Evolutionary conservation across 805 yeast genomes (phyloP).

Genomic region (Vanderwaltozyma tropicalis): DNA sequence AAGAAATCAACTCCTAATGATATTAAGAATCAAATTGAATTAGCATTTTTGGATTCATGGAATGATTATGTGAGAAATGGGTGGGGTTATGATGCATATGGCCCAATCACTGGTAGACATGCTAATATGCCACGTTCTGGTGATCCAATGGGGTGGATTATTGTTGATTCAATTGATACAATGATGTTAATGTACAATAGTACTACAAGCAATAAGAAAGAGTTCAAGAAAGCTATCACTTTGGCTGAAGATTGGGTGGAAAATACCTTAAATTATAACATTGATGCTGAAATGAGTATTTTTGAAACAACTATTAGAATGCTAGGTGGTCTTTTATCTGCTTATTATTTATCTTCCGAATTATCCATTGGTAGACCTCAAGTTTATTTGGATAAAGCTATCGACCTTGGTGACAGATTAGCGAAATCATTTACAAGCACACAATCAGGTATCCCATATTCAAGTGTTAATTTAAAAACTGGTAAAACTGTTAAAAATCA

Average conservation of each 20-base stretch:
- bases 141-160: conserved; percentile 82
- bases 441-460: conserved; percentile 61
- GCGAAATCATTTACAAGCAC: conserved; percentile 55
- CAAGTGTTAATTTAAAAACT: conserved; percentile 62
- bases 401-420: conserved; percentile 64
- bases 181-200: conserved; percentile 60
- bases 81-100: conserved; percentile 76
- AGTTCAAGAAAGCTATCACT: conserved; percentile 43
- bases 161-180: conserved; percentile 81
- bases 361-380: conserved; percentile 29
- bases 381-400: conserved; percentile 66
- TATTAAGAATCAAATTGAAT: conserved; percentile 40
- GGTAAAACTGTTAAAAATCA: conserved; percentile 52
- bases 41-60: conserved; percentile 72
- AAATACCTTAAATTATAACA: conserved; percentile 55
- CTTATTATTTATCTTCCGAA: conserved; percentile 54
- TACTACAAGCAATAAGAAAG: conserved; percentile 9
- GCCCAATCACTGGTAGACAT: conserved; percentile 53
- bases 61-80: conserved; percentile 60
- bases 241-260: conserved; percentile 69
- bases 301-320: conserved; percentile 93
- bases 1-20: conserved; percentile 1
- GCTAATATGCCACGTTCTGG: conserved; percentile 60
- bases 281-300: conserved; percentile 66
- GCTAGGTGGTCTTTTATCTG: conserved; percentile 88